Conservation (phyloP, 495 filamentous ascomycete genomes). For the Penicillium lividum region DNA sequence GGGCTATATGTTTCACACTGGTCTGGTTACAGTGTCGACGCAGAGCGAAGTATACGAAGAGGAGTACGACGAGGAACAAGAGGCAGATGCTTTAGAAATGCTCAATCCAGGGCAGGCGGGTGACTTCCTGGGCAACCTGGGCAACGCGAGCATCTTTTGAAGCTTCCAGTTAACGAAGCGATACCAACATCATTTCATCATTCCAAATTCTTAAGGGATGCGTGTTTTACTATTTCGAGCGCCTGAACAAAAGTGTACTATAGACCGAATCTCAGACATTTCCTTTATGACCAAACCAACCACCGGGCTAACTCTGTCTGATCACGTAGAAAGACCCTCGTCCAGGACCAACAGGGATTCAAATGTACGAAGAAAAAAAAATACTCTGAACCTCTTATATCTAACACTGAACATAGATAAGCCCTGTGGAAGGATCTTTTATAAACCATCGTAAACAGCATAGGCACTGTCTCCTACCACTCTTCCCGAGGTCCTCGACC, state of each 20-base stretch:
- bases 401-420: too few species aligned
- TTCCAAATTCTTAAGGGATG: not conserved
- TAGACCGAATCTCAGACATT: slow-evolving; percentile 46
- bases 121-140: slow-evolving; percentile 25
- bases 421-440: too few species aligned
- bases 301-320: too few species aligned
- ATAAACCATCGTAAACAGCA: too few species aligned
- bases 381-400: too few species aligned
- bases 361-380: too few species aligned
- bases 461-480: too few species aligned
- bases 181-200: not conserved
- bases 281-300: slow-evolving; percentile 3
- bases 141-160: not conserved
- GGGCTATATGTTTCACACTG: slow-evolving; percentile 43
- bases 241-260: slow-evolving; percentile 13
- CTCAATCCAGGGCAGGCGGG: slow-evolving; percentile 12
- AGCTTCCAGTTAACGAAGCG: slow-evolving; percentile 4
- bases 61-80: slow-evolving; percentile 19
- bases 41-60: slow-evolving; percentile 22
- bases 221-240: slow-evolving; percentile 11
- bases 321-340: too few species aligned
- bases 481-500: too few species aligned
- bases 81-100: slow-evolving; percentile 12
- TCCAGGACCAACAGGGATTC: too few species aligned
- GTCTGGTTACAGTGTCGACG: slow-evolving; percentile 23